These are phyloP conservation scores for Aureobasidium sp. DNA, from an alignment of 2,329 filamentous ascomycete species.

Conservation along the genomic window DNA sequence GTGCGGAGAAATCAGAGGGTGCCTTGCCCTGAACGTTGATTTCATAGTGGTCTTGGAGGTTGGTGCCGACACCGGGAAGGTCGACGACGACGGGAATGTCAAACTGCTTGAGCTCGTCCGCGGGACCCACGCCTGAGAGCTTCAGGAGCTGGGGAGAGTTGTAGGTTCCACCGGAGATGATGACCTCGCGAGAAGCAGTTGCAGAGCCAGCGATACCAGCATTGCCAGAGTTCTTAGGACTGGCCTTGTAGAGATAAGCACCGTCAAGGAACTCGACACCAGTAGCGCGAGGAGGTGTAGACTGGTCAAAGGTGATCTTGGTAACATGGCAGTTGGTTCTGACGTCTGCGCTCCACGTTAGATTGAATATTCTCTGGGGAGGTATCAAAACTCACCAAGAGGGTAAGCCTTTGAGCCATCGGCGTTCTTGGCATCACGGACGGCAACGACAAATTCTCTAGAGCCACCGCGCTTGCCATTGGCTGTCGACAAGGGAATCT, in stretches of 20 bases:
- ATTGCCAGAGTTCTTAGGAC: slow-evolving; percentile 19
- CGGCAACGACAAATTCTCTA: slow-evolving; percentile 49
- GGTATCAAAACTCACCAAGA: slow-evolving; percentile 28
- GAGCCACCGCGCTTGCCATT: slow-evolving; percentile 44
- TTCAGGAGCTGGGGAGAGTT: slow-evolving; percentile 60
- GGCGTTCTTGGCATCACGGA: slow-evolving; percentile 41
- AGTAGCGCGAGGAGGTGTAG: slow-evolving; percentile 37
- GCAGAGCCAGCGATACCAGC: slow-evolving; percentile 21
- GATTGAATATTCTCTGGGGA: background rate
- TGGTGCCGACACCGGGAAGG: slow-evolving; percentile 56
- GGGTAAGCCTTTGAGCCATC: slow-evolving; percentile 49
- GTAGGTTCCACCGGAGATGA: slow-evolving; percentile 49
- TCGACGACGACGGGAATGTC: slow-evolving; percentile 49
- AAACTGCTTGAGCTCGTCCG: slow-evolving; percentile 45
- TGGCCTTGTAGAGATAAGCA: slow-evolving; percentile 33
- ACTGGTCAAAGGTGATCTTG: slow-evolving; percentile 59
- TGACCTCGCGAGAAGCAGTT: slow-evolving; percentile 39
- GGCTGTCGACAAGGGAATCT: slow-evolving; percentile 52
- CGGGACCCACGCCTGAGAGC: slow-evolving; percentile 56
- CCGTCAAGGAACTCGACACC: slow-evolving; percentile 40
- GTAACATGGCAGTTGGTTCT: slow-evolving; percentile 57
- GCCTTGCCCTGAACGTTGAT: slow-evolving; percentile 46
- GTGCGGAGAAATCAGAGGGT: slow-evolving; percentile 26
- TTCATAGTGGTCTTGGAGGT: slow-evolving; percentile 57
- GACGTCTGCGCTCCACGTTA: slow-evolving; percentile 34